Base-by-base conservation (phyloP, 208 protist species). In the Acanthamoeba rhysodes region DNA sequence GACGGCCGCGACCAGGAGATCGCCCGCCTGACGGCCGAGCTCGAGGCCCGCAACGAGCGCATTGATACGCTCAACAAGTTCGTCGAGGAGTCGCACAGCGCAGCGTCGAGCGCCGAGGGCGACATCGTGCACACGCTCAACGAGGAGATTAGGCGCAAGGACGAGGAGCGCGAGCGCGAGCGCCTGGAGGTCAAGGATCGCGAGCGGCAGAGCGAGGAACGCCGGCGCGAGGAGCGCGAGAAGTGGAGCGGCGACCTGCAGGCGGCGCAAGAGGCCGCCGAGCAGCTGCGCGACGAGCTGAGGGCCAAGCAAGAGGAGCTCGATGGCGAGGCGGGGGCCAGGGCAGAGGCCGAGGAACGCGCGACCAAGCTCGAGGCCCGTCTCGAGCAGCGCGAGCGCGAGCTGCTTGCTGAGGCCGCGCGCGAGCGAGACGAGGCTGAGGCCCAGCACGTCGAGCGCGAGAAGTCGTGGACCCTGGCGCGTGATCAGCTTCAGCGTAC, bases 81-180 rank as follows among this genome's bases (percentile, higher is more conserved):
- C n/a, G 50, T 90, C 45, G 82, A 45, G n/a, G 50, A 90, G 55
- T 29, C 50, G 55, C 72, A 78, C 70, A 78, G n/a, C 22, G 14
- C n/a, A 22, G 32, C n/a, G 70, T 16, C 20, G 27, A 29, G 37
- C 37, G 55, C 20, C 20, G 55, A 90, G n/a, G 29, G 55, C 45
- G 32, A 90, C 14, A 59, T 64, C 45, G 45, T 90, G 20, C 45
- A 90, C 32, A n/a, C 82, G 12, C 55, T 90, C 27, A 90, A 90
- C 32, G 82, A 90, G 32, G 82, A 90, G 41, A 55, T 90, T 32
- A 90, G 50, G 41, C 45, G 55, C 22, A 90, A 90, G 55, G 82
- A 90, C 50, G 82, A 90, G 55, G 82, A 90, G 29, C 45, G 70
- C 8, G 70, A 78, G 16, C 70, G 70, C 70, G 70, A 78, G 70